phyloP scores from a whole-genome alignment of 2,329 filamentous ascomycete genomes.

The Fusarium devonianum region DNA sequence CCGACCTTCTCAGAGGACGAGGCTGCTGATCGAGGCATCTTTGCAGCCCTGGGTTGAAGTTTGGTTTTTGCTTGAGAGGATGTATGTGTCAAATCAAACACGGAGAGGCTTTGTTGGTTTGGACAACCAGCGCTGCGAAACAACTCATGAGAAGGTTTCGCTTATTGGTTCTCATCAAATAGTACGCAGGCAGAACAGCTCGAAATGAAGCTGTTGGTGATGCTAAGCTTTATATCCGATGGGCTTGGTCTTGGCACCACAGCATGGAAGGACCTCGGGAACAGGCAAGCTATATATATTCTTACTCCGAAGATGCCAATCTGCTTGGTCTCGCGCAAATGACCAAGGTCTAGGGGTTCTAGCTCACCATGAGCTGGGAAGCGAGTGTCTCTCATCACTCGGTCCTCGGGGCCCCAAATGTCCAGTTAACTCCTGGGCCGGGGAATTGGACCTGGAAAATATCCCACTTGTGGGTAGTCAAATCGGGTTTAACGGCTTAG shows the following conservation, averaged over 20 bases:
- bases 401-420: not conserved
- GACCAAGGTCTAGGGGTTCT: too few species aligned
- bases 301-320: too few species aligned
- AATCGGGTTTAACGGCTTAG: slow-evolving; percentile 3
- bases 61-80: not conserved
- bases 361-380: not conserved
- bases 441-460: too few species aligned
- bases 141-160: too few species aligned
- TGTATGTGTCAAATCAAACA: too few species aligned
- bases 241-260: not conserved
- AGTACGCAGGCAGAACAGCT: too few species aligned
- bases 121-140: too few species aligned
- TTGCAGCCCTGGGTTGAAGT: not conserved
- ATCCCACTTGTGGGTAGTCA: too few species aligned
- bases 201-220: not conserved
- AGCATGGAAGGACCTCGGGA: not conserved
- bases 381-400: not conserved
- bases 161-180: too few species aligned
- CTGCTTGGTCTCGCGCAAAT: slow-evolving; percentile 1
- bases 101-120: too few species aligned
- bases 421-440: slow-evolving; percentile 1
- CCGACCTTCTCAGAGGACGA: slow-evolving; percentile 40
- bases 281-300: not conserved
- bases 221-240: too few species aligned
- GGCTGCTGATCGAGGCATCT: slow-evolving; percentile 37